Base-by-base conservation (phyloP, 2,329 filamentous ascomycete species). In the Waltergamsia citrina region DNA sequence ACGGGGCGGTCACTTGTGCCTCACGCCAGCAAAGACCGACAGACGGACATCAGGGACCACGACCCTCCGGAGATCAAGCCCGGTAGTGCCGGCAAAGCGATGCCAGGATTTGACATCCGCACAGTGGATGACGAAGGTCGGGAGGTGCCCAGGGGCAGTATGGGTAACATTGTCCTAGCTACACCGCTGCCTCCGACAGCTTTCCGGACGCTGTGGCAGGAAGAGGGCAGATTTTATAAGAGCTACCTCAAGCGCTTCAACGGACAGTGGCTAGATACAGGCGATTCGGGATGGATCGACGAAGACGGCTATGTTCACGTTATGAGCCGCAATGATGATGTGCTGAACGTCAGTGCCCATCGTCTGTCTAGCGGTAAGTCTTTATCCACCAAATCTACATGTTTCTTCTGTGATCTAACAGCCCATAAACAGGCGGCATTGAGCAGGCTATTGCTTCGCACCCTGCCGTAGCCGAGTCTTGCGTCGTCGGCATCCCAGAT, bases 301-400 rank as follows among this genome's bases (percentile, higher is more conserved):
- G 55, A 70, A 11, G 79, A 90, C 26, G 74, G 74, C 5, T 78
- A 78, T 45, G 67, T 79, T 26, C 69, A 73, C 43, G 73, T 80
- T 44, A 78, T 79, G 74, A 70, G 70, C 26, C 60, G 75, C 26
- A 69, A 64, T 21, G 88, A 95, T 60, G 88, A 95, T 54, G 81
- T 95, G 39, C 87, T 95, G 51, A 95, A 95, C 51, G 88, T 94
- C n/a, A 88, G 87, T 26, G 87, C 88, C 5, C 88, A 95, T 61
- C 75, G 88, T 11, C 79, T 95, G 40, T 90, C 83, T 42, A 94
- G 87, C 9, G 85, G 83, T 83, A 65, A 47, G 68, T 55, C 17
- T 4, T 24, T 35, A 16, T 5, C 21, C 10, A 19, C 6, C 12
- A 29, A 8, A n/a, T 21, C 21, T 24, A 5, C 10, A 9, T 29